These are phyloP conservation scores for Malania oleifera DNA, from an alignment of 164 flowering plant genomes.

Conservation along the genomic window DNA sequence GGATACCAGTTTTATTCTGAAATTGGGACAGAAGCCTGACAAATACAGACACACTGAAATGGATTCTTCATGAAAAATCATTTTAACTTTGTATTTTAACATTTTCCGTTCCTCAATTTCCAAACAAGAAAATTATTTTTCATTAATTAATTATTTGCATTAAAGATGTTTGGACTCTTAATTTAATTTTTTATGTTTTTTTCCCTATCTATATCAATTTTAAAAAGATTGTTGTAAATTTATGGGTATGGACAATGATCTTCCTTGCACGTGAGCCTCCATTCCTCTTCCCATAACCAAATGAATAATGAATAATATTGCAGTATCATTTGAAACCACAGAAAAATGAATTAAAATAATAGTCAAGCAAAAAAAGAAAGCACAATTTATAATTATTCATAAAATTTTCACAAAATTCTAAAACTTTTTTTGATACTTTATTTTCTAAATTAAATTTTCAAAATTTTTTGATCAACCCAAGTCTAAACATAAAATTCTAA, in stretches of 20 bases:
- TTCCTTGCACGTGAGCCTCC: slow-evolving; percentile 52
- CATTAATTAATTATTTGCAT: not conserved
- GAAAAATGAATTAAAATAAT: not conserved
- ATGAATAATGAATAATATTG: not conserved
- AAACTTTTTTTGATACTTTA: too few relatives aligned
- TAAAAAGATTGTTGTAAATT: slow-evolving; percentile 10
- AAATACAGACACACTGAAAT: not conserved
- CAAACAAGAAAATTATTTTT: slow-evolving; percentile 9
- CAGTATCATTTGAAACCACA: slow-evolving; percentile 20
- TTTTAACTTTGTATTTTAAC: too few relatives aligned
- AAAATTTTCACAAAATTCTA: too few relatives aligned
- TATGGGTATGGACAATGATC: slow-evolving; percentile 63
- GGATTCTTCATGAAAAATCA: not conserved
- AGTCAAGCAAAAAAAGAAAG: not conserved
- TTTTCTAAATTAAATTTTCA: too few relatives aligned
- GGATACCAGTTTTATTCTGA: not conserved
- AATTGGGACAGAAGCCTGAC: not conserved
- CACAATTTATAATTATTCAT: not conserved
- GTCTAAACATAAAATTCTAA: too few relatives aligned
- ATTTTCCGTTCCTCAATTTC: slow-evolving; percentile 19
- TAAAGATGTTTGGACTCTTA: not conserved
- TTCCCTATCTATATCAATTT: slow-evolving; percentile 9
- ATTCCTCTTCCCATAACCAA: slow-evolving; percentile 28
- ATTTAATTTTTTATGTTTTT: not conserved
- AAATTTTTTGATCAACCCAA: too few relatives aligned